phyloP scores from a whole-genome alignment of 441 rosid species.

The Bruguiera hainesii region DNA sequence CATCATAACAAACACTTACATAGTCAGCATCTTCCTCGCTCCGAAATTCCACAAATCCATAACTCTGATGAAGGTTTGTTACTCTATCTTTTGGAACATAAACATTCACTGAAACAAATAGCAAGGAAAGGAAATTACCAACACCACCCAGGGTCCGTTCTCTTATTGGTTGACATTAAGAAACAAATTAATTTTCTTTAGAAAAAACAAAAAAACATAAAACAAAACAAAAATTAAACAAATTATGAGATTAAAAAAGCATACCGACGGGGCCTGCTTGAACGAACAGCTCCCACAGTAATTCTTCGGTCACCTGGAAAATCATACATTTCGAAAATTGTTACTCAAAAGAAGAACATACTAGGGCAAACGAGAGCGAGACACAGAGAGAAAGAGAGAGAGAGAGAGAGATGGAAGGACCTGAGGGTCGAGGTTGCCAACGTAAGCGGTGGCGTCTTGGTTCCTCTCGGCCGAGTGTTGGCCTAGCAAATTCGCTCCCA shows the following conservation, averaged over 20 bases:
- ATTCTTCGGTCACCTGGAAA: slow-evolving; percentile 64
- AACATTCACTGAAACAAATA: slow-evolving; percentile 59
- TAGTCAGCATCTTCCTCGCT: slow-evolving; percentile 98
- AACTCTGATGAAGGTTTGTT: slow-evolving; percentile 88
- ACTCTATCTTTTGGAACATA: slow-evolving; percentile 96
- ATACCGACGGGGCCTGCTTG: slow-evolving; percentile 98
- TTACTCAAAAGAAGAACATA: neutral
- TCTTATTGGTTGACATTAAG: neutral
- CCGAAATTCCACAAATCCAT: slow-evolving; percentile 86
- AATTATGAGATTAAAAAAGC: slow-evolving; percentile 4
- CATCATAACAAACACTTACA: slow-evolving; percentile 36
- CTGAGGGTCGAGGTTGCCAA: slow-evolving; percentile 95
- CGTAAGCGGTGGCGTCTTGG: slow-evolving; percentile 97
- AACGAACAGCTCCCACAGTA: slow-evolving; percentile 92
- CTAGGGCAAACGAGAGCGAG: slow-evolving; percentile 1
- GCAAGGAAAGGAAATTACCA: neutral
- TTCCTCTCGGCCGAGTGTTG: slow-evolving; percentile 97
- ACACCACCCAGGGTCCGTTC: neutral
- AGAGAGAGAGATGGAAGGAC: slow-evolving; percentile 20
- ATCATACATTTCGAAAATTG: neutral
- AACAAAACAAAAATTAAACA: neutral
- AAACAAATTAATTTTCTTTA: neutral
- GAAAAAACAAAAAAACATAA: neutral
- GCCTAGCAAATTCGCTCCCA: slow-evolving; percentile 92
- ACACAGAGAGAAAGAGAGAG: neutral